These are phyloP conservation scores for Onygenales sp. DNA, from an alignment of 2,329 filamentous ascomycete species.

Conservation along the genomic window DNA sequence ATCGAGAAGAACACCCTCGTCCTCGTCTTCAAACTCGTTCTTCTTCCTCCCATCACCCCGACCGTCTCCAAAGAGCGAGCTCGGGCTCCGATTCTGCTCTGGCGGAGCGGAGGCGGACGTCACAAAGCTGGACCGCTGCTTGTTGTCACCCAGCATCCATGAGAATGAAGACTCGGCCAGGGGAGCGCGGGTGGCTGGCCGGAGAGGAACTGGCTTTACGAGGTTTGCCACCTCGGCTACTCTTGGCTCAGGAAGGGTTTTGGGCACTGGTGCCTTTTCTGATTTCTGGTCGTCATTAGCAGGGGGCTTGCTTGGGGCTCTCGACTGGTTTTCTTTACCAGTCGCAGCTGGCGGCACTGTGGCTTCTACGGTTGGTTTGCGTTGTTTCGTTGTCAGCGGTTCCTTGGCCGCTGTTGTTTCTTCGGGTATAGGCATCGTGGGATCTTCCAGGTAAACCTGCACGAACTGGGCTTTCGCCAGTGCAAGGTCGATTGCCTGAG, in stretches of 20 bases:
- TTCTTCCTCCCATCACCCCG: constrained; percentile 21
- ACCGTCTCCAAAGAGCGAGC: constrained; percentile 20
- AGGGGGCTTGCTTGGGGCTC: neutral
- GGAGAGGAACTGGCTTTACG: constrained; percentile 15
- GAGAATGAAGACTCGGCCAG: constrained; percentile 39
- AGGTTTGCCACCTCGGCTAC: constrained; percentile 3
- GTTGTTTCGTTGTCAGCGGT: neutral
- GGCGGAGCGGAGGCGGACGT: constrained; percentile 35
- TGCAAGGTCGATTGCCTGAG: constrained; percentile 10
- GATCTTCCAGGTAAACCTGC: constrained; percentile 33
- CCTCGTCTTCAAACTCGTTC: constrained; percentile 22
- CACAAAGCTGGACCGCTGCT: constrained; percentile 37
- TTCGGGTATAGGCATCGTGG: constrained; percentile 21
- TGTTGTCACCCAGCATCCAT: constrained; percentile 40
- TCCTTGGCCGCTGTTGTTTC: neutral
- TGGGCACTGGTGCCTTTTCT: neutral
- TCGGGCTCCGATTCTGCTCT: constrained; percentile 27
- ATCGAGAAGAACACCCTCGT: constrained; percentile 29
- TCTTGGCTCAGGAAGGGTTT: neutral
- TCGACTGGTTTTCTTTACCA: neutral
- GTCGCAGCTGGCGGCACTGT: too few species aligned
- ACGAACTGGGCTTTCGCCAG: constrained; percentile 35
- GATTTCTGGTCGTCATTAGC: neutral
- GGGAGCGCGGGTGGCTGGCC: constrained; percentile 27
- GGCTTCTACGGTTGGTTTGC: neutral